Conservation (phyloP, 768 basidiomycete species). For the Pleurotus tuber-regium region DNA sequence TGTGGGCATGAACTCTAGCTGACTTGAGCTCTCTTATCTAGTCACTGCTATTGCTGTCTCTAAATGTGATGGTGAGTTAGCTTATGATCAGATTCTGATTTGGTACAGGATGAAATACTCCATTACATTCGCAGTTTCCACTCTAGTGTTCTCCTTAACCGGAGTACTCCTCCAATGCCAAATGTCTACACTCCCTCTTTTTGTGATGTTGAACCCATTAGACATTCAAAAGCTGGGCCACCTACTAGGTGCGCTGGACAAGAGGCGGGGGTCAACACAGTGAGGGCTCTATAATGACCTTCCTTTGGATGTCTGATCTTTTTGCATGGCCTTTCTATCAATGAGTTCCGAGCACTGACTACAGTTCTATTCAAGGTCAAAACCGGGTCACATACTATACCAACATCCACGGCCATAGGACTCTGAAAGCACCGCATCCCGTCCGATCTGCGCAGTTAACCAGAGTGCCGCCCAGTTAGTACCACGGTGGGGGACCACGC, state of each 20-base stretch:
- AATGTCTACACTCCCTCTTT: conserved; percentile 76
- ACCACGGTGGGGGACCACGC: background rate
- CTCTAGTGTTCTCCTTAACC: no score
- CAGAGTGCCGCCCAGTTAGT: no score
- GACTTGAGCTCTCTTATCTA: no score
- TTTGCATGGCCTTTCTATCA: conserved; percentile 10
- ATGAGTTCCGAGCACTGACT: background rate
- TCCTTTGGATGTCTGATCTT: conserved; percentile 89
- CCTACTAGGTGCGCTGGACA: conserved; percentile 66
- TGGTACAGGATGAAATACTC: no score
- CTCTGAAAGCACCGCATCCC: no score
- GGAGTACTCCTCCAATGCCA: conserved; percentile 73
- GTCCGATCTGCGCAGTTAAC: no score
- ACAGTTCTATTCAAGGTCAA: background rate
- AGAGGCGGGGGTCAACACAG: conserved; percentile 63
- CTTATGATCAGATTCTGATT: no score
- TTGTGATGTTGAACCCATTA: conserved; percentile 69
- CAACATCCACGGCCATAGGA: no score
- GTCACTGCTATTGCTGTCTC: no score
- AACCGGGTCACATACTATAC: conserved; percentile 3
- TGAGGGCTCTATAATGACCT: conserved; percentile 72
- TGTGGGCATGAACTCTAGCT: background rate
- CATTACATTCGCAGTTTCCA: no score
- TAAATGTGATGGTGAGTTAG: no score
- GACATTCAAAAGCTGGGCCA: conserved; percentile 62